Base-by-base conservation (phyloP, 2,329 filamentous ascomycete species). In the Scorias spongiosa region DNA sequence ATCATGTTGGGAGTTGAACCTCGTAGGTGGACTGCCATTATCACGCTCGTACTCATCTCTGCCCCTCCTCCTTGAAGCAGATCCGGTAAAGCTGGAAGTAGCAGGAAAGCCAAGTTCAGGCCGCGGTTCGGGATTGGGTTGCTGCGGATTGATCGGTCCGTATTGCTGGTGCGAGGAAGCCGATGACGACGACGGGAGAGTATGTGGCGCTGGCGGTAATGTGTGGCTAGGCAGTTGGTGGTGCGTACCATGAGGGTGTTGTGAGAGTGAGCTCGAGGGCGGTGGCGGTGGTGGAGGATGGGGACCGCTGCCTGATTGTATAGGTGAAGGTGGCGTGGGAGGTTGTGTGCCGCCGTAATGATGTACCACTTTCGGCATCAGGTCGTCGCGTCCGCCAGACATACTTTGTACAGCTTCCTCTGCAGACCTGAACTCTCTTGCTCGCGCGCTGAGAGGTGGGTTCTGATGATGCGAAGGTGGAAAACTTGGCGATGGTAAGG, bases 341-440 rank as follows among this genome's bases (percentile, higher is more conserved):
- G 89, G 88, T 61, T 94, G 89, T 58, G 93, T 86, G 40, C 87
- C 86, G 34, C 84, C 86, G 61, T 98, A 98, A 64, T 96, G 91
- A 64, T 96, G 91, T 11, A 98, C 85, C 45, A 96, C 78, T 63
- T 89, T 91, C 17, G 91, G 91, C 42, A 95, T 71, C 11, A 96
- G 71, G 46, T 98, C 91, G 45, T 93, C 82, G 45, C 91, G 78
- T n/a, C 91, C 91, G 42, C 86, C 88, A 5, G 88, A 81, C 49
- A 98, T 66, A 50, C 91, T 85, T 46, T 85, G 84, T 47, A 96
- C 88, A 2, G 86, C 91, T 60, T 98, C 91, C 62, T 98, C 91
- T 10, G 91, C 91, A 2, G 89, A 95, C 55, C 87, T 84, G 65
- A 93, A 96, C 59, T 96, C 91, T 45, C 89, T 76, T 10, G 80